phyloP scores from a whole-genome alignment of 2,329 filamentous ascomycete species.

The Aspergillus sp. region DNA sequence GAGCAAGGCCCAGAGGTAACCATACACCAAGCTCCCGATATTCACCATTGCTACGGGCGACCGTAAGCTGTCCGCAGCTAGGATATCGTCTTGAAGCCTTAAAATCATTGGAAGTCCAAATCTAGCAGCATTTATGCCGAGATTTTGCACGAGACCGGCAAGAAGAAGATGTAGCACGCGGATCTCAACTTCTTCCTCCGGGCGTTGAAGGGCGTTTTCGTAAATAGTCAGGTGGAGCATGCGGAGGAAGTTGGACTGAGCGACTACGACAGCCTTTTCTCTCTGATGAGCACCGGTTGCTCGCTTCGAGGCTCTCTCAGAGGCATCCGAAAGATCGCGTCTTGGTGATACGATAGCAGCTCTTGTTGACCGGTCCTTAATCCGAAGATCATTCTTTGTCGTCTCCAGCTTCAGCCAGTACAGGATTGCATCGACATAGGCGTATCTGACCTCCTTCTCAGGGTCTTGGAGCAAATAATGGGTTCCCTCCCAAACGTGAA shows the following conservation, averaged over 20 bases:
- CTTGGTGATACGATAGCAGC: slow-evolving; percentile 48
- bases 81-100: slow-evolving; percentile 81
- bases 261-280: slow-evolving; percentile 61
- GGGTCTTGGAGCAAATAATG: slow-evolving; percentile 87
- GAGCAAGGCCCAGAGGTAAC: slow-evolving; percentile 81
- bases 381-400: slow-evolving; percentile 65
- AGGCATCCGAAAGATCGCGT: slow-evolving; percentile 45
- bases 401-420: slow-evolving; percentile 88
- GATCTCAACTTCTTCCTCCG: slow-evolving; percentile 74
- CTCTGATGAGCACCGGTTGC: slow-evolving; percentile 64
- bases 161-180: slow-evolving; percentile 78
- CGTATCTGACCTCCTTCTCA: slow-evolving; percentile 76
- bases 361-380: slow-evolving; percentile 61
- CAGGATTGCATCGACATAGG: slow-evolving; percentile 81
- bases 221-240: slow-evolving; percentile 87
- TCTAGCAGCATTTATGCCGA: slow-evolving; percentile 81
- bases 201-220: slow-evolving; percentile 77
- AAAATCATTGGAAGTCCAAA: slow-evolving; percentile 88
- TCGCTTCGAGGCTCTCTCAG: slow-evolving; percentile 57
- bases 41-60: slow-evolving; percentile 72
- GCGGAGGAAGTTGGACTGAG: slow-evolving; percentile 73
- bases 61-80: slow-evolving; percentile 32
- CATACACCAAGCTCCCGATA: slow-evolving; percentile 81
- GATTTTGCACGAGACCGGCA: slow-evolving; percentile 70
- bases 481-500: slow-evolving; percentile 93